Conservation (phyloP, 805 yeast genomes). For the Metschnikowia drakensbergensis region DNA sequence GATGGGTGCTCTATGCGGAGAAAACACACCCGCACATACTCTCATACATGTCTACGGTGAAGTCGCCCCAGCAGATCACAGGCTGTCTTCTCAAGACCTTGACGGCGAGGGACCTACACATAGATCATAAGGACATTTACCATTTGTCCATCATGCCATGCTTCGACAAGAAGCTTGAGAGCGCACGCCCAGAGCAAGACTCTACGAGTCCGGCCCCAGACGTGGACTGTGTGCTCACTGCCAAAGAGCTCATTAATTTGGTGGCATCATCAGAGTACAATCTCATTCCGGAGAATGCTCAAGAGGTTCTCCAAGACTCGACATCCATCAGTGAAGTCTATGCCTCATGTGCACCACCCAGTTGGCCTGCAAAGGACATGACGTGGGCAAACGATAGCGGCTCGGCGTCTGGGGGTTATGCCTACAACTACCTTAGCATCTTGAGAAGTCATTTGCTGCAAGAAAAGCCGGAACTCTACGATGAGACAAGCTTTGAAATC, state of each 20-base stretch:
- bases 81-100: conserved; percentile 68
- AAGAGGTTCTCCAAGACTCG: neutral
- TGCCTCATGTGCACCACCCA: conserved; percentile 44
- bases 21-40: conserved; percentile 88
- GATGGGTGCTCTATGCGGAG: conserved; percentile 94
- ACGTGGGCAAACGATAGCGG: conserved; percentile 78
- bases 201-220: conserved; percentile 34
- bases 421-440: conserved; percentile 57
- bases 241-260: conserved; percentile 78
- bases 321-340: conserved; percentile 20
- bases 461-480: conserved; percentile 15
- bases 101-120: conserved; percentile 26
- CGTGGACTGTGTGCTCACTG: conserved; percentile 93
- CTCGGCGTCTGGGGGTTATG: conserved; percentile 87
- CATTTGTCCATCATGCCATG: conserved; percentile 95
- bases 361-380: conserved; percentile 57
- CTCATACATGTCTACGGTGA: conserved; percentile 65
- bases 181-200: conserved; percentile 68
- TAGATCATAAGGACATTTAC: conserved; percentile 48
- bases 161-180: conserved; percentile 93
- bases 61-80: conserved; percentile 92
- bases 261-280: conserved; percentile 49
- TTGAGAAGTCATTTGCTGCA: conserved; percentile 26
- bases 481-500: conserved; percentile 25
- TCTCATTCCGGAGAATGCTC: conserved; percentile 19